Conservation (phyloP, 139 green algal species). For the Closterium sp. region DNA sequence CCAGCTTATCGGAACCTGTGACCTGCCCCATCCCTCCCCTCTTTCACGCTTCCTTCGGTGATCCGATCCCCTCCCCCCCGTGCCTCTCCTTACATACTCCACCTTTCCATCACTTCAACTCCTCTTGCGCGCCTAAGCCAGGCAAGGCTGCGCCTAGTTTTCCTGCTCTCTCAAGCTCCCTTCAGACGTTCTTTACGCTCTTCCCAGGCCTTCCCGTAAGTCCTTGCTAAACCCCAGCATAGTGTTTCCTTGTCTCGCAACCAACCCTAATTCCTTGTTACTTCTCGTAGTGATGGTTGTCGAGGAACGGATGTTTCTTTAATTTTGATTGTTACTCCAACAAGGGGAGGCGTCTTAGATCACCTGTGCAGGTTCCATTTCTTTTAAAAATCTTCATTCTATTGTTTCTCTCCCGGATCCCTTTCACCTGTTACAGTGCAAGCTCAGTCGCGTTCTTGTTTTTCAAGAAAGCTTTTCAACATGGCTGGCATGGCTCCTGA, state of each 20-base stretch:
- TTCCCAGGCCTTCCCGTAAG: not conserved
- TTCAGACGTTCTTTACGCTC: not conserved
- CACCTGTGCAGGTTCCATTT: too few relatives aligned
- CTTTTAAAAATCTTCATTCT: not conserved
- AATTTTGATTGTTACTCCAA: not conserved
- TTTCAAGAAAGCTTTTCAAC: constrained; percentile 16
- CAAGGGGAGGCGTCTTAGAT: not conserved
- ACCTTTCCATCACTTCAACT: not conserved
- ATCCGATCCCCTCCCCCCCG: not conserved
- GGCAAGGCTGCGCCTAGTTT: not conserved
- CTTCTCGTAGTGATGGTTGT: not conserved
- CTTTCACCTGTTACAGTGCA: not conserved
- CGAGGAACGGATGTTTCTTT: not conserved
- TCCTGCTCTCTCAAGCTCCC: not conserved
- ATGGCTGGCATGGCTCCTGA: constrained; percentile 48
- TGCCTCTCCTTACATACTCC: not conserved
- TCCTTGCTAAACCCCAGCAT: not conserved
- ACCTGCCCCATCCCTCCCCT: not conserved
- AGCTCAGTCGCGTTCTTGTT: not conserved
- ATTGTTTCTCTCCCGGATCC: not conserved
- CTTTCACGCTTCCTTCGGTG: not conserved
- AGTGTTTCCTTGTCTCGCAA: not conserved
- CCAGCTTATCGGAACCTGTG: not conserved
- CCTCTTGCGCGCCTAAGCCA: not conserved
- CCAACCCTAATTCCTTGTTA: not conserved